Evolutionary conservation across 768 basidiomycete genomes (phyloP), one percentile per base, ranked within the genome.

Genomic region (Trichaptum fuscoviolaceum): DNA sequence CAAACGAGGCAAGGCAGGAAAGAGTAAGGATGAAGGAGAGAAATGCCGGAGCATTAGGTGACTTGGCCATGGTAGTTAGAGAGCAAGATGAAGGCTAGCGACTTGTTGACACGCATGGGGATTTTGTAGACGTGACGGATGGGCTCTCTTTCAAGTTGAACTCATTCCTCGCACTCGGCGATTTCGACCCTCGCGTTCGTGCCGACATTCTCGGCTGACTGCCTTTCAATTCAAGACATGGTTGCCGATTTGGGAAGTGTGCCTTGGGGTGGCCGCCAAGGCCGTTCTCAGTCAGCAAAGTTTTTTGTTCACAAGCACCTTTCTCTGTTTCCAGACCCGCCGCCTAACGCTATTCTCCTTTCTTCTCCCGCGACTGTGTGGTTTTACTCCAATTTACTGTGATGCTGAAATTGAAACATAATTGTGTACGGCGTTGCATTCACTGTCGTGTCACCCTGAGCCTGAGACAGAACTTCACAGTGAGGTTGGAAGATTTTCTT

Each of bases 1-100:
- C n/a, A 30, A 26, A 12, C 18, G 42, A 27, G 25, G 30, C 26
- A 20, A 67, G 9, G 36, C 35, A 30, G 66, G 34, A 34, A 63
- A 63, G 24, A 63, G 34, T 63, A 3, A 63, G 24, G 35, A 63
- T 17, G 18, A 63, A 35, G 24, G 24, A 63, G 35, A 15, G 63
- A 8, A 35, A 15, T 24, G 30, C 25, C 62, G 57, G n/a, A 35
- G 30, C 9, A 17, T 52, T 12, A 20, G 20, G 42, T 12, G 42
- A 52, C 15, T 12, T 52, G 42, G 42, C 42, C 42, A 52, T 52
- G 42, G 42, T 52, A 12, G 42, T 5, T 15, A 20, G 42, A 52
- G 15, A 52, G 42, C 42, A 12, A 52, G 20, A 52, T 52, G 42
- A 8, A 30, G 30, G 42, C 42, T 52, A 20, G 20, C 42, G 20